Evolutionary conservation across 139 green algal genomes (phyloP).

Genomic region (Yamagishiella unicocca): DNA sequence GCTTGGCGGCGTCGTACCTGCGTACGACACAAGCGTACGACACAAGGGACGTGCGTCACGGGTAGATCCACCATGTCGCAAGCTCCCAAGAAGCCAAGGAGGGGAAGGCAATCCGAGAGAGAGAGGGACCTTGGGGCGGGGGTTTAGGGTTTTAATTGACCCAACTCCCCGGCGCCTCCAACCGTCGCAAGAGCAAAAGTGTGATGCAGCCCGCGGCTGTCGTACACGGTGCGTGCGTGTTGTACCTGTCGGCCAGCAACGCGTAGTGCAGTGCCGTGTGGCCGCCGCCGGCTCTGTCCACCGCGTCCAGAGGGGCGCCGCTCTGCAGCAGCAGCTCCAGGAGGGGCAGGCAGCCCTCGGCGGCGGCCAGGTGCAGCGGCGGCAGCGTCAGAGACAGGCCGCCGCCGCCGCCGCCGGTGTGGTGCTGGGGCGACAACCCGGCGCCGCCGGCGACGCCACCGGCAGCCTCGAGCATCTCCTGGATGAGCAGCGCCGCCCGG

Average conservation of each 20-base stretch:
- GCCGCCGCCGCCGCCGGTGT: not conserved
- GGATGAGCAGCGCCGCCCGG: conserved; percentile 13
- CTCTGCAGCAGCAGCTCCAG: conserved; percentile 62
- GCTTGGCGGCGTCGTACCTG: conserved; percentile 56
- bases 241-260: conserved; percentile 58
- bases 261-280: conserved; percentile 67
- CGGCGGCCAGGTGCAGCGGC: conserved; percentile 44
- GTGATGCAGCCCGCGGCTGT: no score
- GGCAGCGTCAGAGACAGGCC: conserved; percentile 38
- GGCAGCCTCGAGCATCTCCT: conserved; percentile 12
- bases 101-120: no score
- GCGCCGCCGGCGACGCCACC: not conserved
- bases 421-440: not conserved
- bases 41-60: no score
- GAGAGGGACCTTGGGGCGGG: no score
- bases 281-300: conserved; percentile 54
- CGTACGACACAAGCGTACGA: no score
- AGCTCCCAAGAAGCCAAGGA: no score
- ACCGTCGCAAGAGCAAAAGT: no score
- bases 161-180: no score
- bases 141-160: no score
- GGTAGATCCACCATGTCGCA: no score
- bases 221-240: not conserved
- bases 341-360: conserved; percentile 30
- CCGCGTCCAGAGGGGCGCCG: conserved; percentile 54